Percentiles rank a stretch among this genome's conserved stretches.
Evolutionary conservation across 2,329 filamentous ascomycete species (phyloP).

Genomic region (Aspergillus fijiensis): DNA sequence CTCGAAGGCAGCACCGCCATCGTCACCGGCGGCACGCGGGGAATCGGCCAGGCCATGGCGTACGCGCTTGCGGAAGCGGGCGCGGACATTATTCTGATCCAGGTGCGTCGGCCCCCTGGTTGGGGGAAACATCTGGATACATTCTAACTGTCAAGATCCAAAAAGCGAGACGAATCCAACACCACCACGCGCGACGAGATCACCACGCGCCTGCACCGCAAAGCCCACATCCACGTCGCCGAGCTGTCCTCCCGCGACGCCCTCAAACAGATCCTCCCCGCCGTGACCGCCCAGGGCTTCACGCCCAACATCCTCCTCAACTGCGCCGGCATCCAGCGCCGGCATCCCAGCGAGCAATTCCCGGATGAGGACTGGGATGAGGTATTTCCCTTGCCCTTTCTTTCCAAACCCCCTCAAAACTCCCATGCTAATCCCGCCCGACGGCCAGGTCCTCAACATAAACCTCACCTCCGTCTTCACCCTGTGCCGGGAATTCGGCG

Average conservation of each 20-base stretch:
- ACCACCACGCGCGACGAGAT: slow-evolving; percentile 46
- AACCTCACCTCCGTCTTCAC: slow-evolving; percentile 50
- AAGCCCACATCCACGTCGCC: slow-evolving; percentile 45
- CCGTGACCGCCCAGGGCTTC: slow-evolving; percentile 46
- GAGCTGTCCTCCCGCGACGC: slow-evolving; percentile 45
- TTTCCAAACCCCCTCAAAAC: no score
- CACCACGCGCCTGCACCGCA: slow-evolving; percentile 38
- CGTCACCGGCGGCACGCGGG: slow-evolving; percentile 49
- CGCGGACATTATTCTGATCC: slow-evolving; percentile 47
- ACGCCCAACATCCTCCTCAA: slow-evolving; percentile 77
- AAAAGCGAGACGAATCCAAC: slow-evolving; percentile 55
- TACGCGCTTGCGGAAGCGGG: slow-evolving; percentile 49
- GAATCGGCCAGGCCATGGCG: slow-evolving; percentile 50
- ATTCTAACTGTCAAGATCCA: no score
- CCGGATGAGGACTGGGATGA: slow-evolving; percentile 75
- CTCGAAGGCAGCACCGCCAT: slow-evolving; percentile 45
- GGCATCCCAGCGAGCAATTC: slow-evolving; percentile 73
- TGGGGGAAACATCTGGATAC: no score
- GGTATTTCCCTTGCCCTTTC: slow-evolving; percentile 32
- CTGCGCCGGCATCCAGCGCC: slow-evolving; percentile 80
- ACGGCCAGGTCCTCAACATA: slow-evolving; percentile 69
- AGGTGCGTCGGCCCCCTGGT: slow-evolving; percentile 24
- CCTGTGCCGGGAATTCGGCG: slow-evolving; percentile 38
- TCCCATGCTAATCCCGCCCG: background rate
- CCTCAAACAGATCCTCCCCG: slow-evolving; percentile 42